phyloP scores from a whole-genome alignment of 169 alveolate species.

The Prorocentrum cordatum region DNA sequence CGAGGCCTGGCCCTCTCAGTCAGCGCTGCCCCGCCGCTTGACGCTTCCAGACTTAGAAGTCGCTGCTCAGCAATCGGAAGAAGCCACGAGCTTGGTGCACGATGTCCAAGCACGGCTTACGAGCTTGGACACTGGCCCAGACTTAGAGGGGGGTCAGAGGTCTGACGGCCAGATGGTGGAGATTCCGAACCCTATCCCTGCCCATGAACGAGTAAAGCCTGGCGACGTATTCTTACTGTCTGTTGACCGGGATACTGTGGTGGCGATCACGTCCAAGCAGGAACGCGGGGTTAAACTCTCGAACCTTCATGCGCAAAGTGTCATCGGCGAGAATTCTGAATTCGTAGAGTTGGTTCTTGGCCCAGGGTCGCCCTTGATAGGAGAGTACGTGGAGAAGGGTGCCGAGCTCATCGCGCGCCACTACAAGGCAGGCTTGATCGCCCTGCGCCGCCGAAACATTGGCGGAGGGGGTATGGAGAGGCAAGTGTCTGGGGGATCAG shows the following conservation, averaged over 20 bases:
- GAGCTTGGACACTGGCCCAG: too few relatives aligned
- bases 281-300: conserved; percentile 28
- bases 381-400: background rate
- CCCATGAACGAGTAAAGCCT: conserved; percentile 9
- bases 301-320: conserved; percentile 38
- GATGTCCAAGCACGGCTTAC: too few relatives aligned
- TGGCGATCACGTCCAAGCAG: conserved; percentile 35
- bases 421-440: conserved; percentile 39
- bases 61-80: too few relatives aligned
- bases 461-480: background rate
- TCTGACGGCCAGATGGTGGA: too few relatives aligned
- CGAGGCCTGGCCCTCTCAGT: too few relatives aligned
- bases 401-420: background rate
- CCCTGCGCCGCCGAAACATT: background rate
- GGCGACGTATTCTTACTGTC: conserved; percentile 28
- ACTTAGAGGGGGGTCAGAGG: too few relatives aligned
- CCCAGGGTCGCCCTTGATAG: conserved; percentile 5
- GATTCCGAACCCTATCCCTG: too few relatives aligned
- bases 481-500: too few relatives aligned
- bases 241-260: conserved; percentile 26
- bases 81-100: too few relatives aligned
- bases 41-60: too few relatives aligned
- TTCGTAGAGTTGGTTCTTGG: conserved; percentile 34
- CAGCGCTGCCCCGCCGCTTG: too few relatives aligned
- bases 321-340: too few relatives aligned